Percentiles rank a stretch among this genome's conserved stretches.
Evolutionary conservation across 768 basidiomycete genomes (phyloP).

Genomic region (Xerocomellus intermedius): DNA sequence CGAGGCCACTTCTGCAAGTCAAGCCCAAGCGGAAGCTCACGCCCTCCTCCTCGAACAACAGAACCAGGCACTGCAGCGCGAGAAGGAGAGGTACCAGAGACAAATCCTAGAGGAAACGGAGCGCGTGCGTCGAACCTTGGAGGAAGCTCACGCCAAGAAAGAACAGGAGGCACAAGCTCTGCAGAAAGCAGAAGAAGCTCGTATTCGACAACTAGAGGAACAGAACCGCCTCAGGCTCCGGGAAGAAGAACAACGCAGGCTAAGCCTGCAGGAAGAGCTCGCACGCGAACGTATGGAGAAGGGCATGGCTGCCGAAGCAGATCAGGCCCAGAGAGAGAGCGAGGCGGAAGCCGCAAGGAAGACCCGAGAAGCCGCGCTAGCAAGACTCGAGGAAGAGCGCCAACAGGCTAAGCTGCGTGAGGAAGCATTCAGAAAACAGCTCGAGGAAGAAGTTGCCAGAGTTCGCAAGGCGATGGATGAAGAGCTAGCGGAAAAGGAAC

Average conservation of each 20-base stretch:
- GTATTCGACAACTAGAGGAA: slow-evolving; percentile 26
- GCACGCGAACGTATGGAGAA: slow-evolving; percentile 21
- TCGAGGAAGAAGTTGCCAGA: slow-evolving; percentile 28
- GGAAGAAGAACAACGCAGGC: slow-evolving; percentile 30
- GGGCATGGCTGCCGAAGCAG: slow-evolving; percentile 13
- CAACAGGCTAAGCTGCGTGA: slow-evolving; percentile 24
- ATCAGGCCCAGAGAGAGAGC: slow-evolving; percentile 16
- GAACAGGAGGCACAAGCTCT: slow-evolving; percentile 20
- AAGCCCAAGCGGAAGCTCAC: slow-evolving; percentile 29
- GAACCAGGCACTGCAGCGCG: slow-evolving; percentile 18
- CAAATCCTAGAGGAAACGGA: slow-evolving; percentile 27
- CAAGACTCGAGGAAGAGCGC: slow-evolving; percentile 28
- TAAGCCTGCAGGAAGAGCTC: slow-evolving; percentile 27
- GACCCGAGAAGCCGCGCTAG: slow-evolving; percentile 19
- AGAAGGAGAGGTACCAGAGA: slow-evolving; percentile 26
- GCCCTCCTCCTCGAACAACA: slow-evolving; percentile 24
- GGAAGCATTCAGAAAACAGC: slow-evolving; percentile 20
- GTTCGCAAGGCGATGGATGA: slow-evolving; percentile 25
- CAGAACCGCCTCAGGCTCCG: slow-evolving; percentile 26
- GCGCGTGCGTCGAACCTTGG: slow-evolving; percentile 23
- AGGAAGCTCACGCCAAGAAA: slow-evolving; percentile 27
- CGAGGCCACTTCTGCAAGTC: slow-evolving; percentile 23
- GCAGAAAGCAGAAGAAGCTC: slow-evolving; percentile 25
- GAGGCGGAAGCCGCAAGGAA: slow-evolving; percentile 22
- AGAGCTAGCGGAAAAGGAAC: slow-evolving; percentile 24